Percentiles rank a stretch among this genome's conserved stretches.
These are phyloP conservation scores for Exophiala mesophila DNA, from an alignment of 2,329 filamentous ascomycete genomes.

Conservation along the genomic window DNA sequence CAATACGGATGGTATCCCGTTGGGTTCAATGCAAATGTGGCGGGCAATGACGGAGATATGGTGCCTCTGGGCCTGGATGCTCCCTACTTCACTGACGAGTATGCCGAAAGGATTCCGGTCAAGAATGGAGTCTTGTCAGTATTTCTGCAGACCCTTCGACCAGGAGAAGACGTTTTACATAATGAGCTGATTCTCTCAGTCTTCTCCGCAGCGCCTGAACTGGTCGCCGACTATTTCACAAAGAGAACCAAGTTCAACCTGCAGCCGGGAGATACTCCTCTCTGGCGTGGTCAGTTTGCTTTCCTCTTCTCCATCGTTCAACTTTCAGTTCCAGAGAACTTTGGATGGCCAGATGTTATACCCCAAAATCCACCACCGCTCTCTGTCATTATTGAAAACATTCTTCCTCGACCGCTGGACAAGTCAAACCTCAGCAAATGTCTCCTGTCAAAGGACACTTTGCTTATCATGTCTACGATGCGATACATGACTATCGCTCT, in stretches of 20 bases:
- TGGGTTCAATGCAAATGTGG: slow-evolving; percentile 56
- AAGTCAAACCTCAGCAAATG: slow-evolving; percentile 76
- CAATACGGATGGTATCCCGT: slow-evolving; percentile 82
- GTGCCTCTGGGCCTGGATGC: slow-evolving; percentile 65
- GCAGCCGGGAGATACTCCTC: slow-evolving; percentile 76
- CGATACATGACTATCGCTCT: slow-evolving; percentile 74
- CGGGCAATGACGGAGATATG: slow-evolving; percentile 43
- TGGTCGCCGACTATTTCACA: slow-evolving; percentile 81
- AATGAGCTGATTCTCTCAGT: slow-evolving; percentile 75
- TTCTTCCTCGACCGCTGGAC: slow-evolving; percentile 76
- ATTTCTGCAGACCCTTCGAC: slow-evolving; percentile 72
- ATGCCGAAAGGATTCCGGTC: slow-evolving; percentile 62
- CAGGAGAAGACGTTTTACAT: slow-evolving; percentile 76
- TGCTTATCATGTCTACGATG: slow-evolving; percentile 79
- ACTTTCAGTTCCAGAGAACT: slow-evolving; percentile 64
- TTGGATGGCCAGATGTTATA: slow-evolving; percentile 60
- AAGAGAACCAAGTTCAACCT: slow-evolving; percentile 76
- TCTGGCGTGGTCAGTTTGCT: slow-evolving; percentile 90
- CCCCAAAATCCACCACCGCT: slow-evolving; percentile 69
- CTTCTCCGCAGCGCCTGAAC: slow-evolving; percentile 75
- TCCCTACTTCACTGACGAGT: slow-evolving; percentile 65
- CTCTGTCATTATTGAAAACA: slow-evolving; percentile 74
- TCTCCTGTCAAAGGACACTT: slow-evolving; percentile 67
- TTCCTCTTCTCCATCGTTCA: slow-evolving; percentile 79
- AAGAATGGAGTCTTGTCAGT: slow-evolving; percentile 75